phyloP scores from a whole-genome alignment of 805 yeast genomes.

The Hanseniaspora nectarophila region DNA sequence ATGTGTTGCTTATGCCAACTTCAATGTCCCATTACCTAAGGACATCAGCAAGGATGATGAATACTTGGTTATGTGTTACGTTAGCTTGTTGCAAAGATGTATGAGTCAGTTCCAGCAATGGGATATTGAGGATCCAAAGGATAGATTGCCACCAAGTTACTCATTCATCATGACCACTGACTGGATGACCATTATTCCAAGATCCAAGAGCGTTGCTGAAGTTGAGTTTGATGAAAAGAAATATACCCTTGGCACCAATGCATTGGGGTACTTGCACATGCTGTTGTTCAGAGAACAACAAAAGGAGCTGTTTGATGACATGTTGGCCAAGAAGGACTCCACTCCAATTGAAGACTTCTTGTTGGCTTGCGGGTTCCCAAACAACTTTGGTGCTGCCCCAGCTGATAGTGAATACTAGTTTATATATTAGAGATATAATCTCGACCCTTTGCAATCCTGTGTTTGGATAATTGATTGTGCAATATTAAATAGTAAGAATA shows the following conservation, averaged over 20 bases:
- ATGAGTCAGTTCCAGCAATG: constrained; percentile 54
- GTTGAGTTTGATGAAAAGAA: constrained; percentile 20
- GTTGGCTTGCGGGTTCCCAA: constrained; percentile 54
- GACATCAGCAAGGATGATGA: constrained; percentile 36
- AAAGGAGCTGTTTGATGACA: constrained; percentile 23
- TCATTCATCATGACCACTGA: constrained; percentile 70
- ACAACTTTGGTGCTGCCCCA: constrained; percentile 43
- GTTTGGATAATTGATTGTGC: no score
- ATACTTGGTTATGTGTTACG: constrained; percentile 53
- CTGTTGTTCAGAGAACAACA: constrained; percentile 61
- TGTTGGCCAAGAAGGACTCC: constrained; percentile 26
- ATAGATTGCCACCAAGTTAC: constrained; percentile 42
- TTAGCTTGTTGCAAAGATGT: constrained; percentile 58
- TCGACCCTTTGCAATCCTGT: no score
- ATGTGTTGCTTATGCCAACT: constrained; percentile 71
- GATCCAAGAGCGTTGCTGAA: constrained; percentile 27
- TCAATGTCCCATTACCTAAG: constrained; percentile 49
- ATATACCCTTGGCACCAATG: constrained; percentile 50
- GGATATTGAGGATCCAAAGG: constrained; percentile 25
- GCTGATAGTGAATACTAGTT: constrained; percentile 51
- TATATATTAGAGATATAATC: no score
- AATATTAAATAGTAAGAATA: no score
- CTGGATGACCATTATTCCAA: constrained; percentile 82
- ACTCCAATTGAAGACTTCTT: constrained; percentile 39
- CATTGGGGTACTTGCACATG: constrained; percentile 72